Conservation (phyloP, 305 asterid genomes). For the Solanum aculeatissimum region DNA sequence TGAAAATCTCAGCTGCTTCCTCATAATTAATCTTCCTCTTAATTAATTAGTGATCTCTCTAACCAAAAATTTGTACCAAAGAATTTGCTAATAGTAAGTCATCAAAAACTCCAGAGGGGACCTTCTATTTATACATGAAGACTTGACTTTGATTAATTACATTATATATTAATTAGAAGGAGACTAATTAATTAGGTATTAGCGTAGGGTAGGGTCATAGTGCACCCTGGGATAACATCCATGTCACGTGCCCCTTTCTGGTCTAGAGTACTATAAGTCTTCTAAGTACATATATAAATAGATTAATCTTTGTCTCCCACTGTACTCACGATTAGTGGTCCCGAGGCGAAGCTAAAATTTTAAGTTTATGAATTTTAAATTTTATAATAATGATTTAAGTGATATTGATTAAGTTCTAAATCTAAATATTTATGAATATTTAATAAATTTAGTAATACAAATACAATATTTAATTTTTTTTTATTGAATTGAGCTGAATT, state of each 20-base stretch:
- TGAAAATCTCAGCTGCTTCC: conserved; percentile 18
- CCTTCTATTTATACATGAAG: background rate
- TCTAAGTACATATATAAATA: conserved; percentile 13
- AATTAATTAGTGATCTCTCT: background rate
- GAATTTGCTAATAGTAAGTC: background rate
- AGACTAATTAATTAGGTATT: background rate
- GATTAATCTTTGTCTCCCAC: conserved; percentile 16
- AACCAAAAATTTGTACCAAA: background rate
- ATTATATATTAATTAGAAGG: background rate
- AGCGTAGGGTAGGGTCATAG: conserved; percentile 37
- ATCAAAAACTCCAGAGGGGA: background rate
- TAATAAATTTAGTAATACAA: background rate
- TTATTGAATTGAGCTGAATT: background rate
- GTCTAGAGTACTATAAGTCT: conserved; percentile 25
- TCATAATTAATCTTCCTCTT: conserved; percentile 17
- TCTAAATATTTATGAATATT: background rate
- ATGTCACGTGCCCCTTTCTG: conserved; percentile 38
- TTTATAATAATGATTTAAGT: background rate
- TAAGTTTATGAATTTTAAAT: background rate
- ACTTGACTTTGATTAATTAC: background rate
- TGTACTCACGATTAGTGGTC: background rate
- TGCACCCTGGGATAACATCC: conserved; percentile 38
- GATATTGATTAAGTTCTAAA: background rate
- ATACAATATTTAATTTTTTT: background rate
- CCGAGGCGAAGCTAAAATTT: background rate